These are phyloP conservation scores for Verticillium nonalfalfae DNA, from an alignment of 2,329 filamentous ascomycete species.

Conservation along the genomic window DNA sequence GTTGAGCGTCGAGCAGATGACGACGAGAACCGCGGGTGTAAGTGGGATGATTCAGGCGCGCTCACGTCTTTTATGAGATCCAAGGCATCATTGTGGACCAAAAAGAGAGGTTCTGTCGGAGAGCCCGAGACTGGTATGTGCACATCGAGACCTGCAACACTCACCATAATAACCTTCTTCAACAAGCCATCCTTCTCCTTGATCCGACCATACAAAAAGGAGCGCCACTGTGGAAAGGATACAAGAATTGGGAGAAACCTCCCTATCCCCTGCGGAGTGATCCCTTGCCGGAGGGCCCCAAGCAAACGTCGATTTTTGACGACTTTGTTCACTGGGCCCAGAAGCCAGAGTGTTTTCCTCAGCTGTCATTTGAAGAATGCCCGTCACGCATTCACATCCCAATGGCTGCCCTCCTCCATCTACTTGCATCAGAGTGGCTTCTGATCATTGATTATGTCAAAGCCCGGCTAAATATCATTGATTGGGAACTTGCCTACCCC, in stretches of 20 bases:
- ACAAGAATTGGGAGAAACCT: constrained; percentile 10
- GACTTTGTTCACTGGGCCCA: constrained; percentile 19
- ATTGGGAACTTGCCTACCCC: constrained; percentile 18
- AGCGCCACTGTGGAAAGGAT: constrained; percentile 17
- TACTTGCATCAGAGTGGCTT: constrained; percentile 18
- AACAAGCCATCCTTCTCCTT: constrained; percentile 4
- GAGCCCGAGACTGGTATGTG: background rate
- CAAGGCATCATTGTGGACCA: constrained; percentile 17
- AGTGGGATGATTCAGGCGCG: constrained; percentile 15
- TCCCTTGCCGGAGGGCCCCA: background rate
- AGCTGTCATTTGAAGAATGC: background rate
- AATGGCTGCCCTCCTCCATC: constrained; percentile 16
- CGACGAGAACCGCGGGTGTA: constrained; percentile 15
- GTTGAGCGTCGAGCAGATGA: constrained; percentile 15
- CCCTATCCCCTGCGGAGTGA: constrained; percentile 4
- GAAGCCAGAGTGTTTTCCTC: constrained; percentile 10
- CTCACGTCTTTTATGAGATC: constrained; percentile 15
- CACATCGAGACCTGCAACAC: background rate
- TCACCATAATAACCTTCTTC: background rate
- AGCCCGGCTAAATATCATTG: constrained; percentile 17
- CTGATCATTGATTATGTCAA: constrained; percentile 20
- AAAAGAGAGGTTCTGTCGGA: background rate
- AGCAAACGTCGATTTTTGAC: constrained; percentile 12
- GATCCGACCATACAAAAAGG: constrained; percentile 12
- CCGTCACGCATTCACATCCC: constrained; percentile 9